Conservation (phyloP, 768 basidiomycete species). For the Podaxis mareebaensis region DNA sequence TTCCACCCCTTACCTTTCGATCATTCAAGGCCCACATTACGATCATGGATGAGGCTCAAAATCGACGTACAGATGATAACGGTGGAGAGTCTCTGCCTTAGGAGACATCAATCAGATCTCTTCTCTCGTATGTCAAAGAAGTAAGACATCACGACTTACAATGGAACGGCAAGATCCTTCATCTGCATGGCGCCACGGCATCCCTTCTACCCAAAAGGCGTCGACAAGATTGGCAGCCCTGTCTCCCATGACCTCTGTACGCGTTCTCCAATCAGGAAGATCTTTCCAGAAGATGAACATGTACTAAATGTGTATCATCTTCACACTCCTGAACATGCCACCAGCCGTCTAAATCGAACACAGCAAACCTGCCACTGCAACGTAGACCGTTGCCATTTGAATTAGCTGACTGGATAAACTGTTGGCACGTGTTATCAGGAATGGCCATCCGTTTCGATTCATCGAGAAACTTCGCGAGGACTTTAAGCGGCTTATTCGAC, state of each 20-base stretch:
- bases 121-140: neutral
- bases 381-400: neutral
- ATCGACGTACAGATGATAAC: neutral
- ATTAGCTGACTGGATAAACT: neutral
- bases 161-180: slow-evolving; percentile 7
- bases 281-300: slow-evolving; percentile 11
- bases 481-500: neutral
- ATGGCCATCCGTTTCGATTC: neutral
- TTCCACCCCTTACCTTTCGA: neutral
- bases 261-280: slow-evolving; percentile 10
- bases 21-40: neutral
- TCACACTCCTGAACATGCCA: neutral
- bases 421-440: neutral
- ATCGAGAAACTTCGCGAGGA: neutral
- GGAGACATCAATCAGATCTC: neutral
- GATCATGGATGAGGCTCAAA: neutral
- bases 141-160: neutral
- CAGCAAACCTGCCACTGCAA: neutral
- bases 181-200: neutral
- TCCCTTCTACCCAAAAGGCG: neutral
- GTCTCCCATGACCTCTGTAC: slow-evolving; percentile 11
- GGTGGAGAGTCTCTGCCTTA: neutral
- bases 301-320: neutral
- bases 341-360: neutral
- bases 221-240: neutral